Percentiles rank a stretch among this genome's conserved stretches.
These are phyloP conservation scores for Hypoxylon sp. DNA, from an alignment of 2,329 filamentous ascomycete species.

Conservation along the genomic window DNA sequence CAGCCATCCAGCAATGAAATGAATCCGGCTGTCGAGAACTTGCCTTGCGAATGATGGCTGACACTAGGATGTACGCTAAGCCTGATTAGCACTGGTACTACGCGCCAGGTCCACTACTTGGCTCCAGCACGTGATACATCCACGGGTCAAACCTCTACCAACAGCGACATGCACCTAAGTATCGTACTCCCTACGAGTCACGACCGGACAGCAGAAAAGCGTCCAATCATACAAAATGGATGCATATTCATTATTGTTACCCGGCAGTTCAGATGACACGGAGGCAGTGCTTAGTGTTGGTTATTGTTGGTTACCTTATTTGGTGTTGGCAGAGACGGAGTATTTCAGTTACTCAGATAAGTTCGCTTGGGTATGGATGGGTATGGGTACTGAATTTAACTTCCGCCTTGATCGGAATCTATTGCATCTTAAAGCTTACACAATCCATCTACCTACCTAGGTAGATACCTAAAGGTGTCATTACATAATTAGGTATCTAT, in stretches of 20 bases:
- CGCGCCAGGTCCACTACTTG: constrained; percentile 21
- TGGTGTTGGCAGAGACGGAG: neutral
- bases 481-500: no score
- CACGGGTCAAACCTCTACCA: constrained; percentile 6
- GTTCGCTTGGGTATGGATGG: neutral
- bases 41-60: constrained; percentile 32
- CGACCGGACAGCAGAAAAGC: constrained; percentile 1
- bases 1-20: constrained; percentile 22
- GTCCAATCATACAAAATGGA: neutral
- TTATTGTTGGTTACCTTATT: no score
- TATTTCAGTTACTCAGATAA: neutral
- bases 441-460: no score
- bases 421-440: neutral
- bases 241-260: neutral
- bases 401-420: neutral
- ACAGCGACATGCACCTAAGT: constrained; percentile 4
- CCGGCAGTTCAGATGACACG: neutral
- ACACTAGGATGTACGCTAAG: constrained; percentile 30
- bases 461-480: no score
- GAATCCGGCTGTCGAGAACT: constrained; percentile 28
- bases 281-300: no score
- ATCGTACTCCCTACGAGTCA: neutral
- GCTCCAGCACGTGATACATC: constrained; percentile 33
- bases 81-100: neutral
- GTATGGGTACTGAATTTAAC: constrained; percentile 4